phyloP scores from a whole-genome alignment of 345 rosid genomes.

The Populus tremula region DNA sequence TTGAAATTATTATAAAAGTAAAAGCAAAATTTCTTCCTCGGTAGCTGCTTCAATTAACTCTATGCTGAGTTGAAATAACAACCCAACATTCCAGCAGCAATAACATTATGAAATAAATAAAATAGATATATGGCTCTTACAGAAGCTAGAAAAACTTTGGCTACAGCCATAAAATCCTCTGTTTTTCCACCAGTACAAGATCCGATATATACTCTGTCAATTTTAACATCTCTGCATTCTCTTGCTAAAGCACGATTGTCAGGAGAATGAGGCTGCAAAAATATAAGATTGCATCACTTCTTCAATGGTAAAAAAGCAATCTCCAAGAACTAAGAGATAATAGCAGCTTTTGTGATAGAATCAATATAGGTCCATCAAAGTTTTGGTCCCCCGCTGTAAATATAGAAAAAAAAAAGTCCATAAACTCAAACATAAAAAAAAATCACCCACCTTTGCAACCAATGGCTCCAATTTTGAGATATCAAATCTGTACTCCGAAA shows the following conservation, averaged over 20 bases:
- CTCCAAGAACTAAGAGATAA: not conserved
- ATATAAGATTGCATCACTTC: not conserved
- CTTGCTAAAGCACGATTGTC: constrained; percentile 95
- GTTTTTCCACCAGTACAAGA: constrained; percentile 99
- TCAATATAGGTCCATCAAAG: not conserved
- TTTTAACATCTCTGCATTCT: constrained; percentile 98
- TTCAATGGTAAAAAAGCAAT: not conserved
- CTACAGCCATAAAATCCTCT: constrained; percentile 91
- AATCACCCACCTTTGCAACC: constrained; percentile 79
- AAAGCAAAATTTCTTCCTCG: not conserved
- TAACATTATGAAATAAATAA: not conserved
- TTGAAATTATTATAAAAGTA: not conserved
- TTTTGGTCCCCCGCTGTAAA: not conserved
- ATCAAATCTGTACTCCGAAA: constrained; percentile 79
- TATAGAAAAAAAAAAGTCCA: not conserved
- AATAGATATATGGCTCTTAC: constrained; percentile 40
- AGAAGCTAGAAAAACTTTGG: constrained; percentile 77
- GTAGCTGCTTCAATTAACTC: not conserved
- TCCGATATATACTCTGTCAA: constrained; percentile 96
- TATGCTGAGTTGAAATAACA: not conserved
- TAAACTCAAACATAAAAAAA: not conserved
- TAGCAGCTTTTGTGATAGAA: not conserved
- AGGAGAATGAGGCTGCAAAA: constrained; percentile 93
- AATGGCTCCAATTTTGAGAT: constrained; percentile 86
- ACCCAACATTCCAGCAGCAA: not conserved